phyloP scores from a whole-genome alignment of 129 eudicot species.

The Lactuca saligna region DNA sequence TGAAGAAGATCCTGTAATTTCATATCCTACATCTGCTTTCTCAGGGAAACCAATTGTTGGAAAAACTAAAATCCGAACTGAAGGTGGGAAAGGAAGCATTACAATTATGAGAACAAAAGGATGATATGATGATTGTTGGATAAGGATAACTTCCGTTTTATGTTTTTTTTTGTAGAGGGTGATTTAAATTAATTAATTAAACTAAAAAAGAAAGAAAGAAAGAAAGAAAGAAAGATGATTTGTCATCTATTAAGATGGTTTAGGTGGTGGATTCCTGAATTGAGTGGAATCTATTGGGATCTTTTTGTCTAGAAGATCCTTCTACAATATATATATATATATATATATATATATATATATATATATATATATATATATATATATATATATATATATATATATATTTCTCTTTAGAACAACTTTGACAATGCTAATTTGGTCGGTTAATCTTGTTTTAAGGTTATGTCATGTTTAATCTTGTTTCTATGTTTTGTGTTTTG shows the following conservation, averaged over 20 bases:
- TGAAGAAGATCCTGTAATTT: slow-evolving; percentile 52
- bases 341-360: not conserved
- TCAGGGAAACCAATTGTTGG: slow-evolving; percentile 96
- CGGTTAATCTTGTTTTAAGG: slow-evolving; percentile 23
- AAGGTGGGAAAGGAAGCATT: slow-evolving; percentile 97
- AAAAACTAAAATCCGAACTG: slow-evolving; percentile 88
- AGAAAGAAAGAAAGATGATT: slow-evolving; percentile 17
- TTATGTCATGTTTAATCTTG: not conserved
- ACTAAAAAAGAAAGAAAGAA: not conserved
- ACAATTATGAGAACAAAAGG: slow-evolving; percentile 98
- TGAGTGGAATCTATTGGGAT: slow-evolving; percentile 39
- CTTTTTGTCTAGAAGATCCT: slow-evolving; percentile 48
- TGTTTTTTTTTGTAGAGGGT: not conserved
- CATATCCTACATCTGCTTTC: slow-evolving; percentile 80
- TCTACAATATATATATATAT: slow-evolving; percentile 12
- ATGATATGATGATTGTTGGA: slow-evolving; percentile 33
- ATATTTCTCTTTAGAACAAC: slow-evolving; percentile 11
- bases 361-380: not conserved
- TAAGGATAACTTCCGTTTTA: slow-evolving; percentile 25
- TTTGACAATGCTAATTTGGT: slow-evolving; percentile 35
- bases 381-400: not conserved
- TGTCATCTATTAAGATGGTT: slow-evolving; percentile 16
- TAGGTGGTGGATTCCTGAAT: slow-evolving; percentile 39
- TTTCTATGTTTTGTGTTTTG: not conserved
- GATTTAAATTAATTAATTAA: not conserved